These are phyloP conservation scores for Sherardia arvensis DNA, from an alignment of 257 asterid genomes.

Conservation along the genomic window DNA sequence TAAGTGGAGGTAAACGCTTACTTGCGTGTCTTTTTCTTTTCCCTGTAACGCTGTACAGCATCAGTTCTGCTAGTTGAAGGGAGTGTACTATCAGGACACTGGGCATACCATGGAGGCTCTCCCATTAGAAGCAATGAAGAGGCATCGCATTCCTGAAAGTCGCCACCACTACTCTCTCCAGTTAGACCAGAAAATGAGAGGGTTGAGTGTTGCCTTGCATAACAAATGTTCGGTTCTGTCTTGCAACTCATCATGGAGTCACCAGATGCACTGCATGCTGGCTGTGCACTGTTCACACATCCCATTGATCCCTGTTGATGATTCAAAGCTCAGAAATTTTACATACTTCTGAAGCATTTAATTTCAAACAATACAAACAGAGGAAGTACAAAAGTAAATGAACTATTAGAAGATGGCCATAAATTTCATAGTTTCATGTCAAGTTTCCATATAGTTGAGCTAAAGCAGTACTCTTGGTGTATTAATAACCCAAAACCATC, in stretches of 20 bases:
- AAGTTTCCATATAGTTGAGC: background rate
- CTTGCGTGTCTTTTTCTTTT: constrained; percentile 83
- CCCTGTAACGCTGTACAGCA: constrained; percentile 91
- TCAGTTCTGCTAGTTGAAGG: constrained; percentile 59
- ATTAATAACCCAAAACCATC: background rate
- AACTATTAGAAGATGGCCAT: background rate
- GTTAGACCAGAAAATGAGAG: constrained; percentile 66
- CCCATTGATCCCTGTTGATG: constrained; percentile 46
- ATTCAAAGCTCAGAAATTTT: background rate
- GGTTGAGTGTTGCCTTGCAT: constrained; percentile 41
- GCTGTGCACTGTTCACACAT: constrained; percentile 35
- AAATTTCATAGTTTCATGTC: background rate
- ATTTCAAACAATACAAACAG: background rate
- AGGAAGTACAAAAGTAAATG: background rate
- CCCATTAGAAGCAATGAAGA: constrained; percentile 48
- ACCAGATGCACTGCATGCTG: constrained; percentile 72
- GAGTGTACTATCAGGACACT: constrained; percentile 47
- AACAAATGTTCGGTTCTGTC: constrained; percentile 65
- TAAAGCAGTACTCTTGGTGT: background rate
- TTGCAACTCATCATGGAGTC: constrained; percentile 72
- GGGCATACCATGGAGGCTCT: constrained; percentile 68
- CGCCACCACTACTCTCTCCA: constrained; percentile 58
- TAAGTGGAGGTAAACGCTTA: constrained; percentile 15
- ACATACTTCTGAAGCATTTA: background rate
- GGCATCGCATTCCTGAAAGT: constrained; percentile 58